Conservation (phyloP, 176 grass and related monocot species). For the Oryza meridionalis region DNA sequence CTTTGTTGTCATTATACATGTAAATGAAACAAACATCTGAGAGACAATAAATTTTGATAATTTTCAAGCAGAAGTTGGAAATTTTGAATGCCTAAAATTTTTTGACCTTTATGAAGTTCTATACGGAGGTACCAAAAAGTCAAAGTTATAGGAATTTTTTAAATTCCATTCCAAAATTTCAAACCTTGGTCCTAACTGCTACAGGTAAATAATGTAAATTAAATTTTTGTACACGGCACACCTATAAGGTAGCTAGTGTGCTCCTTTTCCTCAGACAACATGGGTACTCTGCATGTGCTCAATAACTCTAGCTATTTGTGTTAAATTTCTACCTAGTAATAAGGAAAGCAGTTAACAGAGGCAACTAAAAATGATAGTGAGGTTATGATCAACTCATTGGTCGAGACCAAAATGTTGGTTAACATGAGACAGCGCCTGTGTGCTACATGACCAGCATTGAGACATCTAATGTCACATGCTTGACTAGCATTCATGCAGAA, state of each 20-base stretch:
- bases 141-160: not conserved
- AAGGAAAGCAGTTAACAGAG: conserved; percentile 11
- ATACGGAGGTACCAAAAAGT: no score
- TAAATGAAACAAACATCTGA: not conserved
- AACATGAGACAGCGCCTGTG: conserved; percentile 56
- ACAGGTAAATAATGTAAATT: conserved; percentile 8
- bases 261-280: not conserved
- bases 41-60: not conserved
- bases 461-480: conserved; percentile 54
- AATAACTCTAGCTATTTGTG: conserved; percentile 2
- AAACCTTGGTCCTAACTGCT: not conserved
- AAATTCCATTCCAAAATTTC: not conserved
- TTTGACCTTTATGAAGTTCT: not conserved
- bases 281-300: conserved; percentile 13
- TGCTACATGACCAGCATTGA: conserved; percentile 54
- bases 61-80: not conserved
- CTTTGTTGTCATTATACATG: not conserved
- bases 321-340: conserved; percentile 21
- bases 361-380: conserved; percentile 36
- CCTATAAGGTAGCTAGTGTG: not conserved
- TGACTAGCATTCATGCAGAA: conserved; percentile 34
- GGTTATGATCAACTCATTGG: conserved; percentile 41
- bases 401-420: conserved; percentile 38
- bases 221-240: not conserved
- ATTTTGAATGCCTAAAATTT: not conserved